Base-by-base conservation (phyloP, 2,329 filamentous ascomycete species). In the Fusarium nygamai region DNA sequence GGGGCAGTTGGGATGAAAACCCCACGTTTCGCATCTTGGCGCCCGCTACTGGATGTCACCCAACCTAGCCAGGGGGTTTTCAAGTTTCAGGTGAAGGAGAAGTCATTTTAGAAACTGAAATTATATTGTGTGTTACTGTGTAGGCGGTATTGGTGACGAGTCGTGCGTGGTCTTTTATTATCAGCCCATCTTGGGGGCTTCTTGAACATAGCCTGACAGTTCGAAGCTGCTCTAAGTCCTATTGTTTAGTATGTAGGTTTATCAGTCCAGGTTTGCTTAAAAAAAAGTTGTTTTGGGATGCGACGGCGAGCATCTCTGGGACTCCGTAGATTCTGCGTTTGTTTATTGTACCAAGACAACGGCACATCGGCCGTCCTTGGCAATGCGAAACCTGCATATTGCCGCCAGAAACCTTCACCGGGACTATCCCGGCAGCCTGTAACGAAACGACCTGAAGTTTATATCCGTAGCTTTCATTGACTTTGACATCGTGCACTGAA, bases 191-290 rank as follows among this genome's bases (percentile, higher is more conserved):
- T 53, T 53, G 5, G 10, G 10, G 17, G 13, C 24, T 12, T 29
- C 12, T 27, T 11, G 8, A 53, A 19, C 17, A 24, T 19, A 5
- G 2, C 4, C 17, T 36, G 17, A 8, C 7, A 34, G 0, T 10
- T 14, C 0, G 4, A 13, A 24, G 10, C 3, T 13, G 4, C 5
- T 24, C 16, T 5, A 0, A 13, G 3, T 10, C 8, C 6, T 0
- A 13, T 19, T 13, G 1, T 19, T n/a, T 16, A 27, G 17, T 4
- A 20, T 19, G 33, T 6, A 34, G 34, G 10, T 20, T 3, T 8
- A 5, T 7, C 4, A 19, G n/a, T 13, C 11, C 1, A 19, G 3
- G 29, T 2, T 5, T 6, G 2, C 20, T 17, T 14, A n/a, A n/a
- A n/a, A n/a, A 3, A 11, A 16, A 8, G 9, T 17, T 2, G 3